Evolutionary conservation across 1,284 basidiomycete genomes (phyloP).

Genomic region (Moniliophthora roreri): DNA sequence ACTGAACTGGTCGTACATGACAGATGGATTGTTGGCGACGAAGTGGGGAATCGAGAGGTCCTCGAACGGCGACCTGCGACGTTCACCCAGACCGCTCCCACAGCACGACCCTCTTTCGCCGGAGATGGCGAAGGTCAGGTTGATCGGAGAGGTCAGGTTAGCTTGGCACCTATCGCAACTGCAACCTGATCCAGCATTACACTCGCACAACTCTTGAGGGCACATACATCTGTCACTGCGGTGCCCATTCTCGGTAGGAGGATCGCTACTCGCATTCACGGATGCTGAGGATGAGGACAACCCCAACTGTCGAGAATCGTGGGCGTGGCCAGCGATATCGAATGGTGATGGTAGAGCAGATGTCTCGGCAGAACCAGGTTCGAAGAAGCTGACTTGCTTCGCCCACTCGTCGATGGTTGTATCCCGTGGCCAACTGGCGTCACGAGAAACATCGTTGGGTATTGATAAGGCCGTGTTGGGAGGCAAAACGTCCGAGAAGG

Average conservation of each 20-base stretch:
- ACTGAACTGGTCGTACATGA: background rate
- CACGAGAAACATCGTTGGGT: conserved; percentile 18
- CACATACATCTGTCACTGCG: background rate
- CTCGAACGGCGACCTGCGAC: too few relatives aligned
- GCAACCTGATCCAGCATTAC: too few relatives aligned
- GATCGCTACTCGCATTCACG: background rate
- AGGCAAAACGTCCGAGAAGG: conserved; percentile 28
- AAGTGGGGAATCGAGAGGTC: too few relatives aligned
- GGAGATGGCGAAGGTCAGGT: too few relatives aligned
- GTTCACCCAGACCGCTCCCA: too few relatives aligned
- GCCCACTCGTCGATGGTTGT: conserved; percentile 1
- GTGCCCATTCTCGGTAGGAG: background rate
- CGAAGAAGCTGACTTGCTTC: background rate
- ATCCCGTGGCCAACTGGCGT: background rate
- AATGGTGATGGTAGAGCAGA: too few relatives aligned
- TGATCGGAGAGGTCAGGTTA: too few relatives aligned
- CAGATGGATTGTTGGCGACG: too few relatives aligned
- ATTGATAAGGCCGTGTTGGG: conserved; percentile 34
- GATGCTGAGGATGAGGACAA: background rate
- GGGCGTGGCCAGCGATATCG: too few relatives aligned
- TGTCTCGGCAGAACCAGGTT: too few relatives aligned
- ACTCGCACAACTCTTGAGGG: background rate
- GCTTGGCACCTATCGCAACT: too few relatives aligned
- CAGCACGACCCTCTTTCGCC: too few relatives aligned
- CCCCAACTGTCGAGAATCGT: background rate